A percentile compares a stretch with the other conserved stretches of the same genome.
These are phyloP conservation scores for Fonsecaea monophora DNA, from an alignment of 2,329 filamentous ascomycete genomes.

Conservation along the genomic window DNA sequence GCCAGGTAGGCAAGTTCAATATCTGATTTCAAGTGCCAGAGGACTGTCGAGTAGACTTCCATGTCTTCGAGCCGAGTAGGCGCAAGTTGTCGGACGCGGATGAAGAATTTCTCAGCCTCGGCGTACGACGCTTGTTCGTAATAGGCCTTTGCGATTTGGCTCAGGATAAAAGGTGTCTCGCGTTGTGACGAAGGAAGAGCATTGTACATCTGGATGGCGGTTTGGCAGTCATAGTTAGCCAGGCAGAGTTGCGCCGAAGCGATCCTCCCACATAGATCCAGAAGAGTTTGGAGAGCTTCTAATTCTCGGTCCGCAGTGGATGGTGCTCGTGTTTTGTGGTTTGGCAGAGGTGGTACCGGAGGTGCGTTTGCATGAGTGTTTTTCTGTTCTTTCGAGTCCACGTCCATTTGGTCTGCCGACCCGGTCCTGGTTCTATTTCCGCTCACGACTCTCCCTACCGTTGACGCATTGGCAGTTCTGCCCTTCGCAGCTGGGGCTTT, in stretches of 20 bases:
- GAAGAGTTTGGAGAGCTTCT: constrained; percentile 75
- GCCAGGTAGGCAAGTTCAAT: constrained; percentile 90
- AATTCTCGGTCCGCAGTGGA: constrained; percentile 62
- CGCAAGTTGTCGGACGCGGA: constrained; percentile 76
- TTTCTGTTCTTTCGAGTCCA: constrained; percentile 69
- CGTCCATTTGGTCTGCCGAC: constrained; percentile 65
- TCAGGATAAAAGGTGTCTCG: constrained; percentile 91
- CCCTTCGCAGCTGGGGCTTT: constrained; percentile 75
- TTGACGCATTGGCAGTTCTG: constrained; percentile 69
- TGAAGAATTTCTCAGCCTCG: constrained; percentile 87
- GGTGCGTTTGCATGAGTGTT: constrained; percentile 43
- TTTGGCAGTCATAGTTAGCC: constrained; percentile 77
- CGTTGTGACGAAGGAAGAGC: constrained; percentile 75
- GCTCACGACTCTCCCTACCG: constrained; percentile 84
- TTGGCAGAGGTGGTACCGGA: constrained; percentile 41
- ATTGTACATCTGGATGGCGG: constrained; percentile 76
- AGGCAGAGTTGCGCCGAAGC: constrained; percentile 80
- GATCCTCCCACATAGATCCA: constrained; percentile 82
- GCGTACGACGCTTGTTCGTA: constrained; percentile 88
- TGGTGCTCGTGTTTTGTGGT: constrained; percentile 43
- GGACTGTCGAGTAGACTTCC: constrained; percentile 97
- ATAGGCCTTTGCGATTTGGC: constrained; percentile 86
- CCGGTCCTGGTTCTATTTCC: constrained; percentile 82
- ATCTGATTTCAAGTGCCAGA: constrained; percentile 97
- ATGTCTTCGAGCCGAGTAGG: constrained; percentile 89